phyloP scores from a whole-genome alignment of 495 filamentous ascomycete species.

The Penicillium lagena region DNA sequence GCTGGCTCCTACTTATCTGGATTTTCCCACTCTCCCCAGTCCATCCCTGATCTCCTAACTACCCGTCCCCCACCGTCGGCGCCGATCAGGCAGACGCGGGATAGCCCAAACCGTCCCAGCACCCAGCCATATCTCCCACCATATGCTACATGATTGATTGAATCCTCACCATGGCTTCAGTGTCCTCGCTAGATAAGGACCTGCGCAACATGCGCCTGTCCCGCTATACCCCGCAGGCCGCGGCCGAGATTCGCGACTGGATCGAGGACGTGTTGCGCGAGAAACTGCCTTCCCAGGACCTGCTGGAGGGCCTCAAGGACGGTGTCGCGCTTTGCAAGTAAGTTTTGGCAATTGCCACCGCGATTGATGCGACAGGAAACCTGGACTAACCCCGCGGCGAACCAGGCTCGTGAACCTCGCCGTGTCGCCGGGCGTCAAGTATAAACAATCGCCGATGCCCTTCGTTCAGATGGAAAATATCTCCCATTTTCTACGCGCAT shows the following conservation, averaged over 20 bases:
- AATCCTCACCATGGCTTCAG: conserved; percentile 70
- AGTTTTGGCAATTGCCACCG: conserved; percentile 12
- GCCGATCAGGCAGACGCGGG: conserved; percentile 18
- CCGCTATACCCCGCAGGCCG: conserved; percentile 89
- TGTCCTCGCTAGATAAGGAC: conserved; percentile 90
- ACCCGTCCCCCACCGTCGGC: conserved; percentile 16
- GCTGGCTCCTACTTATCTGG: neutral
- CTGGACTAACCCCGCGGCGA: conserved; percentile 8
- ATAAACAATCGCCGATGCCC: conserved; percentile 83
- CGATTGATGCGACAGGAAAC: neutral
- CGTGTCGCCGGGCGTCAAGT: conserved; percentile 68
- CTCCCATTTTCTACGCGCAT: conserved; percentile 86
- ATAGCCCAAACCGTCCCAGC: conserved; percentile 13
- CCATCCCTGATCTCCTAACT: conserved; percentile 3
- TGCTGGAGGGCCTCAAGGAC: conserved; percentile 83
- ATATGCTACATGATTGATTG: neutral
- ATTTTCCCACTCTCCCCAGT: neutral
- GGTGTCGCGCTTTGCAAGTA: conserved; percentile 90
- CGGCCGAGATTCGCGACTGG: conserved; percentile 79
- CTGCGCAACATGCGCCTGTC: conserved; percentile 86
- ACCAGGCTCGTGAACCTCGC: conserved; percentile 77
- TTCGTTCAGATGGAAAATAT: conserved; percentile 99
- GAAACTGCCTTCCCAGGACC: conserved; percentile 61
- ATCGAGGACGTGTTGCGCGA: conserved; percentile 78
- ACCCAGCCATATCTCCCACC: conserved; percentile 1